These are phyloP conservation scores for Artemisia annua DNA, from an alignment of 129 eudicot genomes.

Conservation along the genomic window DNA sequence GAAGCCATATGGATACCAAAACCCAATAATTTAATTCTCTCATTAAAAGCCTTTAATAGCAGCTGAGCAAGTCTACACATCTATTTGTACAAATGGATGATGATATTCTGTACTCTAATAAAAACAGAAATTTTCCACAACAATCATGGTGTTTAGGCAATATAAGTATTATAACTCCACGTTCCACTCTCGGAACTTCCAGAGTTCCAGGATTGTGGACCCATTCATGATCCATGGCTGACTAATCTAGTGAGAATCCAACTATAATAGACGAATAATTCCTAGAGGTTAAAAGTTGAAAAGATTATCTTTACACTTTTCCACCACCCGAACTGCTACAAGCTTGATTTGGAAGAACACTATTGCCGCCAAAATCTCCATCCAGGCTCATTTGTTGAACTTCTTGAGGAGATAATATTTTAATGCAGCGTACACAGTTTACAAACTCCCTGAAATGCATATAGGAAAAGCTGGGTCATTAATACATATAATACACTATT, in stretches of 20 bases:
- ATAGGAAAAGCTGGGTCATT: not conserved
- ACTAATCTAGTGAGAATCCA: conserved; percentile 15
- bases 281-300: conserved; percentile 22
- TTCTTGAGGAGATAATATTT: conserved; percentile 92
- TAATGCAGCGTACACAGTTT: conserved; percentile 82
- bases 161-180: conserved; percentile 20
- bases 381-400: conserved; percentile 95
- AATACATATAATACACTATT: not conserved
- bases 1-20: not conserved
- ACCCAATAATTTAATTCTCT: conserved; percentile 1
- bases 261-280: conserved; percentile 18
- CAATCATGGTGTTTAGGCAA: conserved; percentile 19
- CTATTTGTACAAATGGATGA: conserved; percentile 30
- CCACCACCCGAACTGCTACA: conserved; percentile 93
- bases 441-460: conserved; percentile 74
- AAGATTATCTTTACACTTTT: conserved; percentile 44
- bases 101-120: conserved; percentile 27
- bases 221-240: conserved; percentile 14
- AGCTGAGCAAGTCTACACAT: conserved; percentile 26
- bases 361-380: conserved; percentile 85
- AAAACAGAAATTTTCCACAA: conserved; percentile 17
- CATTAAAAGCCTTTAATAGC: conserved; percentile 10
- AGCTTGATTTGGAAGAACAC: conserved; percentile 70
- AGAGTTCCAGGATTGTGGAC: conserved; percentile 1
- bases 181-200: conserved; percentile 5